phyloP scores from a whole-genome alignment of 345 rosid species.

The Murraya koenigii region DNA sequence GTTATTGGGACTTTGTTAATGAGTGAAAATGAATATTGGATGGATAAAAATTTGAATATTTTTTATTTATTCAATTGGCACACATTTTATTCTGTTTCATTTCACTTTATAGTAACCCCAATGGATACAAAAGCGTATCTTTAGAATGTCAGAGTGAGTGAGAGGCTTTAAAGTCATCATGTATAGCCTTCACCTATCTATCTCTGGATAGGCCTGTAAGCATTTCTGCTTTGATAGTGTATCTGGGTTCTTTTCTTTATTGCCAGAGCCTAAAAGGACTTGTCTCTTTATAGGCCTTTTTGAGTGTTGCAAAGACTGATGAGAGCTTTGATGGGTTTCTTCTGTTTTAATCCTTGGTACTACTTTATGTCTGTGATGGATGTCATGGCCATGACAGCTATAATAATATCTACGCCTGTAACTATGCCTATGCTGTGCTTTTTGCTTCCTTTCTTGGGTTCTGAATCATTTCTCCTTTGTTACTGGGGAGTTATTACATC shows the following conservation, averaged over 20 bases:
- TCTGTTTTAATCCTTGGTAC: slow-evolving; percentile 32
- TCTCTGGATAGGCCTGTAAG: slow-evolving; percentile 34
- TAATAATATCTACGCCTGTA: background rate
- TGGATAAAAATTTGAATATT: background rate
- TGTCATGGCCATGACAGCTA: slow-evolving; percentile 53
- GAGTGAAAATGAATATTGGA: background rate
- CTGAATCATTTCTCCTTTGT: slow-evolving; percentile 28
- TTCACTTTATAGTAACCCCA: slow-evolving; percentile 4
- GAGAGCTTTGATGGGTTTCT: slow-evolving; percentile 36
- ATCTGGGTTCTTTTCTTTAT: slow-evolving; percentile 23
- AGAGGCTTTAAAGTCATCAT: slow-evolving; percentile 7
- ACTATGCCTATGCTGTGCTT: slow-evolving; percentile 4
- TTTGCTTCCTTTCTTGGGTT: slow-evolving; percentile 33
- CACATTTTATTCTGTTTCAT: background rate
- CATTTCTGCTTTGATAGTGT: slow-evolving; percentile 6
- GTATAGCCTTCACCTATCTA: slow-evolving; percentile 1
- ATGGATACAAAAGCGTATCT: slow-evolving; percentile 34
- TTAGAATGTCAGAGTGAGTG: slow-evolving; percentile 40
- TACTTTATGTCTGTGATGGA: slow-evolving; percentile 11
- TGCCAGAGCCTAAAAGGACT: slow-evolving; percentile 25
- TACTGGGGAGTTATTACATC: slow-evolving; percentile 44
- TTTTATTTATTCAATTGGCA: background rate
- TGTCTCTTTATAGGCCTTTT: slow-evolving; percentile 17
- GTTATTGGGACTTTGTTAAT: slow-evolving; percentile 9
- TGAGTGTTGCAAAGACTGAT: slow-evolving; percentile 12